Conservation (phyloP, 1,284 basidiomycete species). For the Apiotrichum gracile region DNA sequence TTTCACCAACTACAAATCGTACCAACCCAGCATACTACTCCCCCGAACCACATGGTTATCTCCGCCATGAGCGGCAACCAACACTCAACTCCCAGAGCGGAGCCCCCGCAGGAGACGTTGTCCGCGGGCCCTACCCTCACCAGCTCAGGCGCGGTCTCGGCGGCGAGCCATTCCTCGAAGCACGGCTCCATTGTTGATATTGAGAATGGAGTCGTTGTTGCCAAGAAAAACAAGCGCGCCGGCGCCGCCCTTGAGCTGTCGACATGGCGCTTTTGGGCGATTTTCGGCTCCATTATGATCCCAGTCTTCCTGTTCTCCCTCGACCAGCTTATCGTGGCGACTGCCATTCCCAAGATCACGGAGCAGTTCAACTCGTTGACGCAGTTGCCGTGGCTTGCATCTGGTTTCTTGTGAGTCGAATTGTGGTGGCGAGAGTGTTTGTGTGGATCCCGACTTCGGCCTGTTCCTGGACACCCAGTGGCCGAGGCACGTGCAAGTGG, state of each 20-base stretch:
- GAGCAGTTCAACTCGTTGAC: conserved; percentile 48
- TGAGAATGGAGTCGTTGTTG: neutral
- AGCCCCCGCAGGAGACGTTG: too few species aligned
- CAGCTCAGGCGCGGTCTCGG: too few species aligned
- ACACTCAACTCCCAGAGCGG: too few species aligned
- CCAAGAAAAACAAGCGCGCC: neutral
- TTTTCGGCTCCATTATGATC: conserved; percentile 35
- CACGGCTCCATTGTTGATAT: neutral
- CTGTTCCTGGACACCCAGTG: too few species aligned
- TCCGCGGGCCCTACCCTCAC: too few species aligned
- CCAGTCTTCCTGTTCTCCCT: conserved; percentile 43
- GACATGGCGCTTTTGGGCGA: conserved; percentile 28
- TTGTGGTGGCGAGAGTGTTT: too few species aligned
- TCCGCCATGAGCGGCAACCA: too few species aligned
- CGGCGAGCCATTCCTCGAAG: neutral
- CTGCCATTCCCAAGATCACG: conserved; percentile 46
- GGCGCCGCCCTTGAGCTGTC: neutral
- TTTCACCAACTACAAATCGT: too few species aligned
- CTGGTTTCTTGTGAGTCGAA: conserved; percentile 35
- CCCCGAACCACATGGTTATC: too few species aligned
- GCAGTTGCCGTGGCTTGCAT: conserved; percentile 47
- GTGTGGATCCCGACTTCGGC: too few species aligned
- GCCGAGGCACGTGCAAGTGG: too few species aligned
- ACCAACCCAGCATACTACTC: too few species aligned
- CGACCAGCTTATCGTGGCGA: conserved; percentile 49